Conservation (phyloP, 2,329 filamentous ascomycete genomes). For the Gnomoniopsis sp. region DNA sequence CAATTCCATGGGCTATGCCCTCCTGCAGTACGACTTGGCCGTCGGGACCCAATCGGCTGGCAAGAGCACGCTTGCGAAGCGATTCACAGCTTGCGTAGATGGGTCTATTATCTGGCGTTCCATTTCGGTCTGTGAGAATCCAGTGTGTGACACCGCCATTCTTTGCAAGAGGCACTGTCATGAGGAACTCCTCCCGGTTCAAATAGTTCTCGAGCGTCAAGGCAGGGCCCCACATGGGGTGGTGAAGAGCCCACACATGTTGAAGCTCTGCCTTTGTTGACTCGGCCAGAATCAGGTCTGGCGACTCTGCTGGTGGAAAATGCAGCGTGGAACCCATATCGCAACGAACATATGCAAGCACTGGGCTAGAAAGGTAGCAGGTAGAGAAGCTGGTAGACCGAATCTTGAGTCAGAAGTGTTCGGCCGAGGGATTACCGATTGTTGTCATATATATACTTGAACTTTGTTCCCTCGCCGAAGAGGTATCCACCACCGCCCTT, state of each 20-base stretch:
- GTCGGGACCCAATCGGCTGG: slow-evolving; percentile 33
- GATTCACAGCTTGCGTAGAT: slow-evolving; percentile 64
- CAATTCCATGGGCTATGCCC: slow-evolving; percentile 68
- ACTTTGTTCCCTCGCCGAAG: too few relatives aligned
- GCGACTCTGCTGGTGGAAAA: slow-evolving; percentile 32
- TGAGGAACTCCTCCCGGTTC: slow-evolving; percentile 55
- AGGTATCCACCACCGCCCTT: slow-evolving; percentile 2
- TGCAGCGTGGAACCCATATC: slow-evolving; percentile 31
- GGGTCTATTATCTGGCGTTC: slow-evolving; percentile 40
- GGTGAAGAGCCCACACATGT: slow-evolving; percentile 53
- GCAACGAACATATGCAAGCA: not conserved
- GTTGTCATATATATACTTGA: too few relatives aligned
- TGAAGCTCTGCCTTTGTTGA: slow-evolving; percentile 55
- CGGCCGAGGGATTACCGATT: too few relatives aligned
- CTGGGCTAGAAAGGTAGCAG: not conserved
- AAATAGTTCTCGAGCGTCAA: slow-evolving; percentile 55
- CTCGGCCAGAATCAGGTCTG: slow-evolving; percentile 46
- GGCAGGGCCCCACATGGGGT: slow-evolving; percentile 56
- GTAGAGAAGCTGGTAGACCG: not conserved
- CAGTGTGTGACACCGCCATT: slow-evolving; percentile 59
- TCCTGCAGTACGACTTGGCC: slow-evolving; percentile 41
- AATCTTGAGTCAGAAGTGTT: not conserved
- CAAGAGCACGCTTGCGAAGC: slow-evolving; percentile 55
- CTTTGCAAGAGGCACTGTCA: slow-evolving; percentile 53
- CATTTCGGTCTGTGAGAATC: slow-evolving; percentile 54